Evolutionary conservation across 108 stramenopile genomes (phyloP).

Genomic region (Skeletonema menzelii): DNA sequence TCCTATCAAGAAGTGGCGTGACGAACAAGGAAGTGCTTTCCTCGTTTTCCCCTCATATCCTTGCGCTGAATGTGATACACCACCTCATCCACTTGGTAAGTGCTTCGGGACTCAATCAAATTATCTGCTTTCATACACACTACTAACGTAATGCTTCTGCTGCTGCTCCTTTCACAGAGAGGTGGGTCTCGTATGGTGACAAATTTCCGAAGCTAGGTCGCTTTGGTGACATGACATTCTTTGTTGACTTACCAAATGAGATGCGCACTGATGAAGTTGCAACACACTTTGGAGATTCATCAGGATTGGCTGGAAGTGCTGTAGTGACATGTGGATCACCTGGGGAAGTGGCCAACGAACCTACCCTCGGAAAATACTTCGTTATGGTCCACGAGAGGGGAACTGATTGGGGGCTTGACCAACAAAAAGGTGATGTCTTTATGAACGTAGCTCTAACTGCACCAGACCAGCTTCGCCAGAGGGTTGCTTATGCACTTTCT

Average conservation of each 20-base stretch:
- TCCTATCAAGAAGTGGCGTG: constrained; percentile 34
- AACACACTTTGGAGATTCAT: constrained; percentile 11
- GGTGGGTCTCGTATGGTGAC: not conserved
- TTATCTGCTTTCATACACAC: not conserved
- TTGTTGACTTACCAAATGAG: constrained; percentile 32
- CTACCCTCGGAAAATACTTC: constrained; percentile 26
- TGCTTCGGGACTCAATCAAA: not conserved
- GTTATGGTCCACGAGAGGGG: not conserved
- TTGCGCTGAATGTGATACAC: not conserved
- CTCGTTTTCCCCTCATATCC: constrained; percentile 6
- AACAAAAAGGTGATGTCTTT: constrained; percentile 47
- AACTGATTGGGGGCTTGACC: constrained; percentile 16
- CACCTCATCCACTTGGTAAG: constrained; percentile 1
- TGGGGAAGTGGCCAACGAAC: constrained; percentile 65
- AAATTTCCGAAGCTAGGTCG: not conserved
- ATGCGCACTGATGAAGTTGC: constrained; percentile 31
- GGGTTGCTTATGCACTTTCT: constrained; percentile 74
- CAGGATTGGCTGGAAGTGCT: constrained; percentile 3
- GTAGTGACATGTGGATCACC: constrained; percentile 59
- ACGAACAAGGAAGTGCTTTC: constrained; percentile 24
- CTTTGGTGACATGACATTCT: constrained; percentile 24
- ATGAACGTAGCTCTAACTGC: constrained; percentile 29
- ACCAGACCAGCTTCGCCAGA: constrained; percentile 76
- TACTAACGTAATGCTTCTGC: not conserved
- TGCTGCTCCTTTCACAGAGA: not conserved